Evolutionary conservation across 2,329 filamentous ascomycete genomes (phyloP), one percentile per base, ranked within the genome.

Genomic region (Claviceps sp.): DNA sequence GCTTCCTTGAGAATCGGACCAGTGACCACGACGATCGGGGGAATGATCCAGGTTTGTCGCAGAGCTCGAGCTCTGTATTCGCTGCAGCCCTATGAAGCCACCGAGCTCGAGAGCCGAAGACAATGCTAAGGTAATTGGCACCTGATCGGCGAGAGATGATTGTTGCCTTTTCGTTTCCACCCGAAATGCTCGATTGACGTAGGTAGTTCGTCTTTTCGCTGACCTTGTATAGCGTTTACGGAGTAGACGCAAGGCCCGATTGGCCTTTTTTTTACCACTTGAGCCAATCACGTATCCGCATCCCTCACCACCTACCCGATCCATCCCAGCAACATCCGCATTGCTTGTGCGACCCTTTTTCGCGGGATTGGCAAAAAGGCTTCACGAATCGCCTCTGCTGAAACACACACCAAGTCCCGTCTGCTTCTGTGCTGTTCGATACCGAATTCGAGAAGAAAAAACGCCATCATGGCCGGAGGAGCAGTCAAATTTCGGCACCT

Each of bases 401-500:
- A 17, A 46, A 36, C 16, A n/a, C 16, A n/a, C 45, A 36, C 29
- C 29, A 44, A n/a, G 6, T 38, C 8, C 29, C 40, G 8, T 29
- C 29, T 8, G 26, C 29, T 9, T 16, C 17, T 23, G 20, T 44
- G 2, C 39, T 11, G 11, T 47, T 39, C 23, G 16, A 36, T 29
- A 20, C 16, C 16, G 17, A 45, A 26, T 16, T 13, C 48, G 8
- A 37, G n/a, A 49, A 47, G 1, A 11, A 20, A 20, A 42, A 36
- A 53, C 51, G 52, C 55, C 59, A 65, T 54, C 59, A 95, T 96
- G 90, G 89, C 88, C 58, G 89, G 89, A 62, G 88, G 87, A 59
- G 76, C 81, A 58, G 79, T 88, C 68, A 94, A 89, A 73, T 95
- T 91, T 73, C 85, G 93, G 60, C 87, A 94, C 69, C 76, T 98